These are phyloP conservation scores for Suillus subaureus DNA, from an alignment of 768 basidiomycete genomes.

Conservation along the genomic window DNA sequence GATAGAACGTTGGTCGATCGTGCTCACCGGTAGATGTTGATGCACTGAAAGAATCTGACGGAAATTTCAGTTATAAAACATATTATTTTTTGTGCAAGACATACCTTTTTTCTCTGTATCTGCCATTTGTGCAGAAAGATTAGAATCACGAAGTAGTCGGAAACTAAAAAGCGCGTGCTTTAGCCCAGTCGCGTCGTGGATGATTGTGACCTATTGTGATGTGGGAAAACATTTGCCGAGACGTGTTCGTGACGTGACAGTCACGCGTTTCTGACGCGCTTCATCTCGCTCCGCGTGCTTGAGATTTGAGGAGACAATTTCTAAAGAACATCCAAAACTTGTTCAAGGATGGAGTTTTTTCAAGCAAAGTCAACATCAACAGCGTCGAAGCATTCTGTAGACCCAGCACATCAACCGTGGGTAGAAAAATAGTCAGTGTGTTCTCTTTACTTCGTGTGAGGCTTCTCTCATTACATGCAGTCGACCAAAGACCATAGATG, in stretches of 20 bases:
- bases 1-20: background rate
- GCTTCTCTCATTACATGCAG: conserved; percentile 42
- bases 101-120: conserved; percentile 16
- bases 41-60: conserved; percentile 17
- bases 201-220: conserved; percentile 11
- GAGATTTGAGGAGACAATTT: background rate
- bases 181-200: conserved; percentile 18
- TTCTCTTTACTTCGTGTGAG: background rate
- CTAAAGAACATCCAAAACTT: background rate
- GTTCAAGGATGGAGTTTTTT: conserved; percentile 65
- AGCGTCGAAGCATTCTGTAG: conserved; percentile 46
- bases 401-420: conserved; percentile 84
- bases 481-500: conserved; percentile 96
- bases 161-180: conserved; percentile 20
- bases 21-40: conserved; percentile 21
- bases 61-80: conserved; percentile 7
- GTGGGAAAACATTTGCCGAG: conserved; percentile 36
- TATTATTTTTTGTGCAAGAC: conserved; percentile 14
- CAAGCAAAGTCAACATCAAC: conserved; percentile 45
- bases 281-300: conserved; percentile 4
- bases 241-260: conserved; percentile 36
- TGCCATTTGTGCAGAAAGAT: conserved; percentile 22
- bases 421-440: conserved; percentile 93
- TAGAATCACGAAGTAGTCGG: conserved; percentile 13
- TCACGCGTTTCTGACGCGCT: conserved; percentile 53